These are phyloP conservation scores for Antitrichia curtipendula DNA, from an alignment of 225 moss, liverwort and hornwort species.

Conservation along the genomic window DNA sequence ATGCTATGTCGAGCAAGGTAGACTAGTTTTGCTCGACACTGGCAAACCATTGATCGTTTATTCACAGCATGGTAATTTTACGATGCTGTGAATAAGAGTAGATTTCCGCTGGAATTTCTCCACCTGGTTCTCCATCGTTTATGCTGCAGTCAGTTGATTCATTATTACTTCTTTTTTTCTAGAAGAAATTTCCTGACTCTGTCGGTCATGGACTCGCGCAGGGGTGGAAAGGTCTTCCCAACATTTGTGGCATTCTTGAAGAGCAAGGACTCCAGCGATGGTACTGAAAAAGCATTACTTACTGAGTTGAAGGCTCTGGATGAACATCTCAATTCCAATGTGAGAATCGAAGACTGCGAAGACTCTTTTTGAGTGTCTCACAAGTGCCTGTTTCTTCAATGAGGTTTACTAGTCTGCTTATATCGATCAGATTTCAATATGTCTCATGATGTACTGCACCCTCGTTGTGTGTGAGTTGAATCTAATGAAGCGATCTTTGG, in stretches of 20 bases:
- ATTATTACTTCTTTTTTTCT: background rate
- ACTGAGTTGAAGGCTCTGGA: constrained; percentile 56
- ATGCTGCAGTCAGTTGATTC: background rate
- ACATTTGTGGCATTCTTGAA: constrained; percentile 68
- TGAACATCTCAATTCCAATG: constrained; percentile 50
- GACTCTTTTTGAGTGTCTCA: background rate
- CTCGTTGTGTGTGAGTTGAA: background rate
- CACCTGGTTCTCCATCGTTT: background rate
- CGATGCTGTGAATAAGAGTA: background rate
- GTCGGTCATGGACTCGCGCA: constrained; percentile 5
- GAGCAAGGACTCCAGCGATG: constrained; percentile 78
- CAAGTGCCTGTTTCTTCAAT: background rate
- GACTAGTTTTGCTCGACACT: background rate
- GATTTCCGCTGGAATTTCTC: background rate
- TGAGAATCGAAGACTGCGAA: constrained; percentile 8
- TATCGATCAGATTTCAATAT: background rate
- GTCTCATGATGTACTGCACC: background rate
- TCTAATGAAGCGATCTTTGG: background rate
- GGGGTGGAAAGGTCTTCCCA: constrained; percentile 65
- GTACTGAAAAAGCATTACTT: constrained; percentile 54
- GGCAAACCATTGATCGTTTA: background rate
- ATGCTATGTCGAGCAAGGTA: background rate
- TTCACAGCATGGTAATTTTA: background rate
- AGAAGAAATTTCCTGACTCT: background rate
- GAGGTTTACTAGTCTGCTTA: background rate